A percentile compares a stretch with the other conserved stretches of the same genome.
Evolutionary conservation across 106 monocot species (phyloP).

Genomic region (Dioscorea dumetorum): DNA sequence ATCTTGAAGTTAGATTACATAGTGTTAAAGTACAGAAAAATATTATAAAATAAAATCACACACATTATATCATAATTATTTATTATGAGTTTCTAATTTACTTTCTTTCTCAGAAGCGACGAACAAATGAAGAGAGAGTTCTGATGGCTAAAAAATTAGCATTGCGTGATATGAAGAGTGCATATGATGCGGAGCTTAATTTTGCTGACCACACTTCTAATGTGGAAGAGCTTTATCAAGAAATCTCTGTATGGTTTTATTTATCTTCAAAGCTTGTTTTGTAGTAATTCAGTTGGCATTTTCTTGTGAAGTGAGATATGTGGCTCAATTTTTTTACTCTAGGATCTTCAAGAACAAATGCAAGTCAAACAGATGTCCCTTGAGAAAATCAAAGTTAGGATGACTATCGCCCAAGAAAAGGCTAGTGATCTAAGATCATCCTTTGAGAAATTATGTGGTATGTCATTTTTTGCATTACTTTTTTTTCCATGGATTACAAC

Average conservation of each 20-base stretch:
- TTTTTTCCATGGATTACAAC: conserved; percentile 1
- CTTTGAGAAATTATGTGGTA: conserved; percentile 76
- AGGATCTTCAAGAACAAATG: conserved; percentile 69
- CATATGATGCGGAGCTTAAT: conserved; percentile 42
- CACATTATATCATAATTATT: too few relatives aligned
- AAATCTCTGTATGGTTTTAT: conserved; percentile 56
- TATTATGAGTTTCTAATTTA: neutral
- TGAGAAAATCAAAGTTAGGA: conserved; percentile 37
- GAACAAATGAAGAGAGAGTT: conserved; percentile 39
- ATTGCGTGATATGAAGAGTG: conserved; percentile 43
- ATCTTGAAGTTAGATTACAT: conserved; percentile 37
- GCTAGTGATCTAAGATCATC: conserved; percentile 50
- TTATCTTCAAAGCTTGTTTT: neutral
- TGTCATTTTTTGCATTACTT: neutral
- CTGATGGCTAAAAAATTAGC: conserved; percentile 45
- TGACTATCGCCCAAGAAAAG: conserved; percentile 36
- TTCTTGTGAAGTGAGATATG: neutral
- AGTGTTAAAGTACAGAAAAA: conserved; percentile 49
- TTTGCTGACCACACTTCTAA: conserved; percentile 24
- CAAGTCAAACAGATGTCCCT: conserved; percentile 44
- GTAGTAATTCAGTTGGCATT: neutral
- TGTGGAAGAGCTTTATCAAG: conserved; percentile 65
- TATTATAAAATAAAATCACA: too few relatives aligned
- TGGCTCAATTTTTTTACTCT: conserved; percentile 5
- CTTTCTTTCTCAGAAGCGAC: conserved; percentile 46